Base-by-base conservation (phyloP, 768 basidiomycete genomes). In the Kwoniella heveanensis region DNA sequence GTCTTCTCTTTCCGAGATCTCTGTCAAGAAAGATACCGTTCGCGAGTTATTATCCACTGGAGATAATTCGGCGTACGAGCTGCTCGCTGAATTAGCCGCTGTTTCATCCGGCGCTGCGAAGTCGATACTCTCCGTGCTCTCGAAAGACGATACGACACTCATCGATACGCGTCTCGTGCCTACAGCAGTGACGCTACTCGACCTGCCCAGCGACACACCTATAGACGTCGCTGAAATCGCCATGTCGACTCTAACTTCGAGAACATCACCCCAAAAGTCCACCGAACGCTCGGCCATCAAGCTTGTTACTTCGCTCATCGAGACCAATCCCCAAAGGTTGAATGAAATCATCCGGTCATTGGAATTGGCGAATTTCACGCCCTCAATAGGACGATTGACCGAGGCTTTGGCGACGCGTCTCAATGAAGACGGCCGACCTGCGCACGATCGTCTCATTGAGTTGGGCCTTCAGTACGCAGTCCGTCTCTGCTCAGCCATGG, bases 391-490 rank as follows among this genome's bases (percentile, higher is more conserved):
- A 8, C 39, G 54, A 24, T 12, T 55, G 32, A 29, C 44, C 7
- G 60, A 52, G 24, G 21, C 25, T 3, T 17, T 66, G 22, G 53
- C 50, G 5, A 49, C 8, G 21, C 19, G 15, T 12, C 26, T 21
- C 1, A 21, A 25, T 44, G 49, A 39, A 9, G 60, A 17, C 3
- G 9, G 6, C 19, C 44, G 22, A 21, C 19, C 51, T 6, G 44
- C 52, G 12, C n/a, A 54, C 6, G 26, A 61, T 21, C 60, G 57
- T 49, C 46, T 69, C 21, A 21, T 69, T 1, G 64, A 63, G 7
- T n/a, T 63, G 32, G 64, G 68, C 0, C 26, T 69, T 30, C 60
- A 63, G 27, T 37, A 36, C 25, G 67, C 56, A n/a, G 68, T 72
- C 4, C 39, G 62, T 39, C n/a, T 58, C 0, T 69, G 58, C 26